Evolutionary conservation across 768 basidiomycete species (phyloP).

Genomic region (Rhizopogon salebrosus): DNA sequence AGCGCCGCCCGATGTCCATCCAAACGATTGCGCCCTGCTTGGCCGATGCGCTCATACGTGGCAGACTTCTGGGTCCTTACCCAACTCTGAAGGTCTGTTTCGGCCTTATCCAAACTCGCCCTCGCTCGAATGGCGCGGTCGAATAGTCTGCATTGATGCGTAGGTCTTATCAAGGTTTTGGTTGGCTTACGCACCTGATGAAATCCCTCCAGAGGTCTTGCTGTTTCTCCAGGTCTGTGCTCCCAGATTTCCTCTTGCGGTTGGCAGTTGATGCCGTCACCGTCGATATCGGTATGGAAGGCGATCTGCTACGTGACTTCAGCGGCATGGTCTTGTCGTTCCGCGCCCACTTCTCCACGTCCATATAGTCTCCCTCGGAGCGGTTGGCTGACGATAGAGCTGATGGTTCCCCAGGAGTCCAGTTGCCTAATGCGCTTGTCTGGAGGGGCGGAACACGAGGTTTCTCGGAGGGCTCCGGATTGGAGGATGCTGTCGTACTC

Average conservation of each 20-base stretch:
- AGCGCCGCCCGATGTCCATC: slow-evolving; percentile 22
- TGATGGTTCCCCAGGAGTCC: not conserved
- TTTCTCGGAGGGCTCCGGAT: not conserved
- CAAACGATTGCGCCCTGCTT: slow-evolving; percentile 24
- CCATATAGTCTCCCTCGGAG: not conserved
- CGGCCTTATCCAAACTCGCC: slow-evolving; percentile 21
- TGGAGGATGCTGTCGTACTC: no score
- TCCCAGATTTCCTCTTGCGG: slow-evolving; percentile 22
- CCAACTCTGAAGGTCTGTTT: slow-evolving; percentile 24
- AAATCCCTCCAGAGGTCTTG: slow-evolving; percentile 23
- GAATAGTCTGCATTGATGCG: slow-evolving; percentile 15
- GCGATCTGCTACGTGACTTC: not conserved
- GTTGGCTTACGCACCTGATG: slow-evolving; percentile 18
- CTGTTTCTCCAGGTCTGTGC: slow-evolving; percentile 14
- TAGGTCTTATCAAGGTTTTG: not conserved
- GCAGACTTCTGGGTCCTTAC: slow-evolving; percentile 25
- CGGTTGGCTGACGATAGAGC: not conserved
- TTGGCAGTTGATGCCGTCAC: slow-evolving; percentile 11
- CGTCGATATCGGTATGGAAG: not conserved
- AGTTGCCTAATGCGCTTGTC: not conserved
- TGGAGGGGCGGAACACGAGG: not conserved
- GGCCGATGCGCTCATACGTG: slow-evolving; percentile 24
- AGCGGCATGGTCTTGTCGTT: not conserved
- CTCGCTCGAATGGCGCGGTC: slow-evolving; percentile 26
- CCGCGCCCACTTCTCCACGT: not conserved